Percentiles rank a stretch among this genome's conserved stretches.
Evolutionary conservation across 2,329 filamentous ascomycete species (phyloP).

Genomic region (Penicillium verrucosum): DNA sequence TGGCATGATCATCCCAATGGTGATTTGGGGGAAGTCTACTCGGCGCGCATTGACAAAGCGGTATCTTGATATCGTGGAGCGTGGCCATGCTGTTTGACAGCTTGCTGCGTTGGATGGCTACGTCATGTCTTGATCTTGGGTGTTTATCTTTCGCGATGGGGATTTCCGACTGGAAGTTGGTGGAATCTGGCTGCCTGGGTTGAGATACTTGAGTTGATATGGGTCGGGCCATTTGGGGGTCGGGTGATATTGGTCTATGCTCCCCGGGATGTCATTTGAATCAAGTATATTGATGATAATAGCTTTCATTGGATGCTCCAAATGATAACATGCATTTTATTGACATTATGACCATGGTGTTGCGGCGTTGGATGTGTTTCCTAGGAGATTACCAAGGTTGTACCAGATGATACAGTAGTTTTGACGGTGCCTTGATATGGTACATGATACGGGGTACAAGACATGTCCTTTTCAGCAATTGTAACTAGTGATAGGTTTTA

Average conservation of each 20-base stretch:
- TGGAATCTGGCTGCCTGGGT: background rate
- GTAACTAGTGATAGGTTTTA: background rate
- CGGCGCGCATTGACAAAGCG: constrained; percentile 9
- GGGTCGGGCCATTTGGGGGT: too few relatives aligned
- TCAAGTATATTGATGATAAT: too few relatives aligned
- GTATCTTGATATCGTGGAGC: constrained; percentile 15
- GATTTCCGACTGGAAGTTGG: background rate
- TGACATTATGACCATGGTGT: background rate
- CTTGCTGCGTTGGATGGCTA: too few relatives aligned
- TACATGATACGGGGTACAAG: background rate
- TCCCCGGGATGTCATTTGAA: background rate
- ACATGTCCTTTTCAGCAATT: background rate
- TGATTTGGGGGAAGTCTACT: constrained; percentile 23
- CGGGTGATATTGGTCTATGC: background rate
- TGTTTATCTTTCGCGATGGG: too few relatives aligned
- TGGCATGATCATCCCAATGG: constrained; percentile 20
- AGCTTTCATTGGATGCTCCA: background rate
- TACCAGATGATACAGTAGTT: background rate
- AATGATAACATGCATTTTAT: background rate
- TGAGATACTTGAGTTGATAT: background rate
- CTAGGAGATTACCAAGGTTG: background rate
- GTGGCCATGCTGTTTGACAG: background rate
- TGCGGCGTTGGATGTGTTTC: background rate
- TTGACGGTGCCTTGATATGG: background rate
- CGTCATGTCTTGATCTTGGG: background rate